Conservation (phyloP, 441 rosid genomes). For the Populus tomentosa region DNA sequence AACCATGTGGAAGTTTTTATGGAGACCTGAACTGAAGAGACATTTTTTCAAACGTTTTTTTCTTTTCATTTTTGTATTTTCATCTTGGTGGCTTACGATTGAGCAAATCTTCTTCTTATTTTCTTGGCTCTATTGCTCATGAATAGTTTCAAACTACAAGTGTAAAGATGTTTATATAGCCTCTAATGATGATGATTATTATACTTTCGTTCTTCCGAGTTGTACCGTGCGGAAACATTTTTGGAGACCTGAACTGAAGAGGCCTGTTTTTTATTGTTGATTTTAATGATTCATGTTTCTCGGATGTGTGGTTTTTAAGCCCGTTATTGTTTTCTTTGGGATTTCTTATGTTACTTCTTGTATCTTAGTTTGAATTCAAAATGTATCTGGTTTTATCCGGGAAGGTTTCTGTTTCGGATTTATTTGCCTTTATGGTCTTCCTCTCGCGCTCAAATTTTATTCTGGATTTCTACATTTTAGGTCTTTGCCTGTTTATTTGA, state of each 20-base stretch:
- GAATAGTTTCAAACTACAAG: background rate
- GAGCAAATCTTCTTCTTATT: background rate
- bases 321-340: too few species aligned
- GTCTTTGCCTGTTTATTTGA: too few species aligned
- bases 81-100: too few species aligned
- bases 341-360: too few species aligned
- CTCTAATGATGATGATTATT: conserved; percentile 46
- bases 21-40: conserved; percentile 60
- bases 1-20: conserved; percentile 31
- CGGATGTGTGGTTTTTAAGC: too few species aligned
- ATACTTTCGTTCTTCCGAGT: conserved; percentile 77
- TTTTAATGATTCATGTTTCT: too few species aligned
- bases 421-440: background rate
- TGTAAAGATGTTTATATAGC: conserved; percentile 5
- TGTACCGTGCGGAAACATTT: conserved; percentile 42
- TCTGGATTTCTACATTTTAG: too few species aligned
- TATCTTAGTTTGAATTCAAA: background rate
- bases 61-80: background rate
- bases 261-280: conserved; percentile 14
- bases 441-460: too few species aligned
- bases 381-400: background rate
- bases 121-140: background rate
- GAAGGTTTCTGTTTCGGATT: background rate
- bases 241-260: conserved; percentile 76
- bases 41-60: background rate